Base-by-base conservation (phyloP, 164 flowering plant species). In the Cinnamomum chago region DNA sequence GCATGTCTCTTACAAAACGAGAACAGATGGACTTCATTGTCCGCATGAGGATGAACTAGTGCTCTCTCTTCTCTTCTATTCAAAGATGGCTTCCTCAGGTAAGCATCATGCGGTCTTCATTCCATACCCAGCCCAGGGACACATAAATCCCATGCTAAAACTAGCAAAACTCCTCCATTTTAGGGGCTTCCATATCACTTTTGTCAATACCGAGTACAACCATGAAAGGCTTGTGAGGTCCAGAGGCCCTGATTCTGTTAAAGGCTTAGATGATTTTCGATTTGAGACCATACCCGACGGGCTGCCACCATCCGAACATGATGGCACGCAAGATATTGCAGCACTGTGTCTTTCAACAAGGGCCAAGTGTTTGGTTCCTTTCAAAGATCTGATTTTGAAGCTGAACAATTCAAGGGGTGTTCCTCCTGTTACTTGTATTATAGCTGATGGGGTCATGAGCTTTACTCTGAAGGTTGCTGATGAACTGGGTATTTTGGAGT, bases 111-210 rank as follows among this genome's bases (percentile, higher is more conserved):
- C 77, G n/a, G 88, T 90, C 0, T 73, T 79, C 28, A 65, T 90
- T 4, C 88, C 94, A 10, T 88, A n/a, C 66, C 92, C 92, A 13
- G 69, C 90, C 50, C 90, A 88, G 79, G 94, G 92, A 76, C 95
- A 90, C 76, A 74, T 87, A 0, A 86, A n/a, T 58, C 95, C 92
- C 3, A 62, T 84, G 78, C 75, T 78, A 9, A 72, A 76, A 25
- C 62, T 83, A 67, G 83, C 85, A 18, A 83, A 79, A 70, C 52
- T 81, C 67, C 81, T 83, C 27, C 83, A 83, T 33, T 66, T 30
- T 33, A 76, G 58, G 62, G 85, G 85, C 66, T 83, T 83, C 33
- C 77, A 78, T 55, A 72, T 83, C 76, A 83, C 82, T 27, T 87
- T 85, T 35, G 88, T 90, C 74, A 84, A 84, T 87, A 85, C 90